Evolutionary conservation across 495 filamentous ascomycete species (phyloP).

Genomic region (Amphirosellinia nigrospora): DNA sequence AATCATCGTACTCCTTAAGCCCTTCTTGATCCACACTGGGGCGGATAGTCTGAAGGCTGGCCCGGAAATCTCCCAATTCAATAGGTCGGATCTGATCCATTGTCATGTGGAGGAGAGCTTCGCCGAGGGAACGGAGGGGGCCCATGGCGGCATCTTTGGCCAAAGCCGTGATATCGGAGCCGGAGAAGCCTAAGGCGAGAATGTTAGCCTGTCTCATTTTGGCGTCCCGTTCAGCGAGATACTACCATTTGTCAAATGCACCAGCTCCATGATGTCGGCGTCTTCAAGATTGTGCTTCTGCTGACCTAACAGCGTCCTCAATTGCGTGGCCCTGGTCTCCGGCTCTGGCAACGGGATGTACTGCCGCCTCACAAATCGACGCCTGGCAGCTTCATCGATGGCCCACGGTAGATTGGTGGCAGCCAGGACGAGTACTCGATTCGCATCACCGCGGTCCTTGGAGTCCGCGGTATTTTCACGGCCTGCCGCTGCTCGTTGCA

Average conservation of each 20-base stretch:
- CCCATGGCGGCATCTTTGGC: slow-evolving; percentile 99
- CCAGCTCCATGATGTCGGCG: slow-evolving; percentile 75
- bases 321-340: slow-evolving; percentile 75
- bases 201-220: slow-evolving; percentile 21
- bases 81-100: slow-evolving; percentile 96
- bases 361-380: slow-evolving; percentile 90
- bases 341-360: slow-evolving; percentile 95
- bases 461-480: slow-evolving; percentile 58
- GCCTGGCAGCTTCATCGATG: slow-evolving; percentile 92
- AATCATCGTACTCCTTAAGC: slow-evolving; percentile 87
- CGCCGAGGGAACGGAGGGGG: slow-evolving; percentile 87
- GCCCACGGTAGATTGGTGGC: slow-evolving; percentile 98
- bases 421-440: slow-evolving; percentile 88
- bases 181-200: slow-evolving; percentile 77
- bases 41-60: slow-evolving; percentile 82
- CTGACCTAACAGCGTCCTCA: slow-evolving; percentile 77
- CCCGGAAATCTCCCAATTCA: slow-evolving; percentile 78
- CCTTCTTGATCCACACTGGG: slow-evolving; percentile 90
- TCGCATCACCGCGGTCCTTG: slow-evolving; percentile 79
- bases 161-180: slow-evolving; percentile 94
- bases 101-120: slow-evolving; percentile 84
- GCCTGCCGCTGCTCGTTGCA: slow-evolving; percentile 90
- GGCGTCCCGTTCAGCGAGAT: slow-evolving; percentile 10
- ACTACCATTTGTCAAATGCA: slow-evolving; percentile 86
- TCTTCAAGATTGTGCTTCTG: slow-evolving; percentile 84